Evolutionary conservation across 495 filamentous ascomycete genomes (phyloP), one percentile per base, ranked within the genome.

Genomic region (Penicillium chermesinum): DNA sequence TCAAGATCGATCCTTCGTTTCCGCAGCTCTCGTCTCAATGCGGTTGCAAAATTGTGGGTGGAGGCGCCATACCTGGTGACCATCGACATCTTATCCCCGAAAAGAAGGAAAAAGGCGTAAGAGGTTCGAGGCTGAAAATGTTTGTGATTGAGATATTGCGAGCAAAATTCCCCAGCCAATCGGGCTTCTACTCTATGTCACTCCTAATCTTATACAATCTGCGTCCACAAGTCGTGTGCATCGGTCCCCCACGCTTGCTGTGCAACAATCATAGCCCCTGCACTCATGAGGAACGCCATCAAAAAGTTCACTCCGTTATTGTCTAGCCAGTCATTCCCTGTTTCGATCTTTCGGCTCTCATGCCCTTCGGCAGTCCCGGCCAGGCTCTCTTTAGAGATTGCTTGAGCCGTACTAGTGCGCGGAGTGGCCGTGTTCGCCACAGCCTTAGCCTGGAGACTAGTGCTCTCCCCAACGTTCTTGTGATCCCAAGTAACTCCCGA

Each of bases 221-320:
- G 25, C 25, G 25, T 10, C 25, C 25, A 16, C 30, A 57, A 25
- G 10, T 58, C 51, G 32, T 44, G 38, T 4, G 61, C 34, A 62
- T 55, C 34, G 41, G 72, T 33, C 32, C 54, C 58, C 75, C 75
- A 78, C 12, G 59, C 40, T 54, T 56, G 71, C 38, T 67, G 62
- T 0, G 71, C 67, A 37, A 84, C 64, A 0, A 71, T 73, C 82
- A 98, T 95, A 7, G 83, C 87, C 3, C 81, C 80, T 12, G 88
- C 30, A 60, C 88, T 96, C 82, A 94, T 93, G 0, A 67, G 64
- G 7, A 79, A 69, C 0, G 91, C 91, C 91, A 96, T 96, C 19
- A 89, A 58, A 17, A 95, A 72, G 61, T 98, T 98, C 48, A 98
- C 90, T 19, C 81, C 85, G 61, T 98, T 98, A 56, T 98, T 98